Evolutionary conservation across 2,329 filamentous ascomycete species (phyloP), one percentile per base, ranked within the genome.

Genomic region (Monosporascus sp.): DNA sequence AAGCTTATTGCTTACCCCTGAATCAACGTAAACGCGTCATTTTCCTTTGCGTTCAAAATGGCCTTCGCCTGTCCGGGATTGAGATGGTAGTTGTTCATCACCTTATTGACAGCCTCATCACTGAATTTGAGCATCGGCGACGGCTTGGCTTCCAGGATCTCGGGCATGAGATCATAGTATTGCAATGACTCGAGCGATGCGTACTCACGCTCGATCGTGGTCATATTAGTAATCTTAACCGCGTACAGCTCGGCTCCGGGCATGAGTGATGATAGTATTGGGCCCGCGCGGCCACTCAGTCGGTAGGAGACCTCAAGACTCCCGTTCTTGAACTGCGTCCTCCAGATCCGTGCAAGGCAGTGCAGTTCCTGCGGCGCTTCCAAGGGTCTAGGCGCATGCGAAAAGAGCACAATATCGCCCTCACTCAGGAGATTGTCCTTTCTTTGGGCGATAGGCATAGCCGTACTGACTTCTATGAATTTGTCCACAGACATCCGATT

Each of bases 11-110:
- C 76, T 68, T 77, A 86, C 83, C 88, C 94, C 73, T 99, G 94
- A 62, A 99, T 91, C 56, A 99, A 77, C 3, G 94, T 97, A 66
- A 99, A 99, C 0, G 91, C 95, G 71, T 97, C 94, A 62, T 99
- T 99, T 64, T 96, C 92, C 53, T 92, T 82, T 14, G 92, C 93
- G 51, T 93, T 95, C 58, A 94, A 83, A 56, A 99, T 90, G 7
- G 94, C 94, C 69, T 89, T 89, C 3, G 93, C 91, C 68, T 99
- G 94, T 6, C 91, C 94, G 43, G 78, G 78, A 67, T 99, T 99
- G 53, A 99, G 82, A 22, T 83, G 81, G 72, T 96, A 97, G 54
- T 87, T 92, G 24, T 81, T 75, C 70, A 88, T 86, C 37, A 90
- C 79, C 7, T 82, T 79, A 7, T 81, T 75, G 7, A 96, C 75